A percentile compares a stretch with the other conserved stretches of the same genome.
Evolutionary conservation across 768 basidiomycete species (phyloP).

Genomic region (Lactifluus piperatus): DNA sequence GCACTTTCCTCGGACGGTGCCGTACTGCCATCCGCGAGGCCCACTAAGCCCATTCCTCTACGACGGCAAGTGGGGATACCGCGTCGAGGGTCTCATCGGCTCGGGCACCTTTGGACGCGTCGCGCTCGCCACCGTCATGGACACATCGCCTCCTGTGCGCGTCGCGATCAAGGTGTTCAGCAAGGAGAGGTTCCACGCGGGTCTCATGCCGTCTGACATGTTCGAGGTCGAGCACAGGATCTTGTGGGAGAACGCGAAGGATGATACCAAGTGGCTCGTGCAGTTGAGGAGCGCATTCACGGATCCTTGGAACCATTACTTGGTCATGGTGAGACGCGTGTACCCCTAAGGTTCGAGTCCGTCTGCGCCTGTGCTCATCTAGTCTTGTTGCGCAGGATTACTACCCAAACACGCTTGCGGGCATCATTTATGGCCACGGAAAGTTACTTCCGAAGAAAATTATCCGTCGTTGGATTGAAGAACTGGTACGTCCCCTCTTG

Average conservation of each 20-base stretch:
- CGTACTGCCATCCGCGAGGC: not conserved
- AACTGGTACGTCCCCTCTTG: not conserved
- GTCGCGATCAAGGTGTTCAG: slow-evolving; percentile 12
- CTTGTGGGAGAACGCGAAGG: not conserved
- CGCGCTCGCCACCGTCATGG: slow-evolving; percentile 1
- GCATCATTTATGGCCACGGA: not conserved
- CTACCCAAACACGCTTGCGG: slow-evolving; percentile 11
- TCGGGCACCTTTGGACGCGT: slow-evolving; percentile 10
- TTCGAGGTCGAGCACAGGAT: slow-evolving; percentile 1
- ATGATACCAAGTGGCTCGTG: not conserved
- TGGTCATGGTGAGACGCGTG: slow-evolving; percentile 7
- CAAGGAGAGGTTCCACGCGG: not conserved
- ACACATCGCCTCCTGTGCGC: not conserved
- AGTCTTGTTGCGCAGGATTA: slow-evolving; percentile 5
- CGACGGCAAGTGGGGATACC: not conserved
- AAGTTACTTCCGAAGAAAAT: not conserved
- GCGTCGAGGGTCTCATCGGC: slow-evolving; percentile 11
- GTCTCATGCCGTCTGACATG: not conserved
- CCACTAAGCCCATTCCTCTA: not conserved
- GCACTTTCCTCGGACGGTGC: not conserved
- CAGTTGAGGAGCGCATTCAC: not conserved
- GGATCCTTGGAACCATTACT: slow-evolving; percentile 9
- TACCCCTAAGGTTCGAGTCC: not conserved
- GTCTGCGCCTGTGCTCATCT: not conserved
- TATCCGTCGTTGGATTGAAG: slow-evolving; percentile 6